Percentiles rank a stretch among this genome's conserved stretches.
phyloP scores from a whole-genome alignment of 164 flowering plant species.

The Sedum album region DNA sequence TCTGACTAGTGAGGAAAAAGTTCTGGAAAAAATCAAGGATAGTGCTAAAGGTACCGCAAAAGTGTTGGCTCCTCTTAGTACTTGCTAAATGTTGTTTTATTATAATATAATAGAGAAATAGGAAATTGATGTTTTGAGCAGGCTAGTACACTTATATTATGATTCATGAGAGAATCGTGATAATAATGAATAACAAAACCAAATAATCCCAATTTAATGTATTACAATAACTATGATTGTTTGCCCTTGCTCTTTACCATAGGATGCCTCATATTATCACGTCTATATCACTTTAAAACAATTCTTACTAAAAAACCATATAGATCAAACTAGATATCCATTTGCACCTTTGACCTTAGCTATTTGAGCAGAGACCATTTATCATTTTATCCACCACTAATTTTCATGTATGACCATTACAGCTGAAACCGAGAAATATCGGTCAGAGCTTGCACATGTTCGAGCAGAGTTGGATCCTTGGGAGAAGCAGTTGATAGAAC shows the following conservation, averaged over 20 bases:
- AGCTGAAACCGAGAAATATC: conserved; percentile 82
- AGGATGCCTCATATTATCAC: background rate
- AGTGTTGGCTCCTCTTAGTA: background rate
- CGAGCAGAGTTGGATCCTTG: conserved; percentile 89
- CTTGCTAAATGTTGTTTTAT: background rate
- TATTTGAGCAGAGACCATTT: background rate
- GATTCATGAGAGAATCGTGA: no score
- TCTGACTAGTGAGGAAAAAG: conserved; percentile 54
- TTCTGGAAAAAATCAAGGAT: conserved; percentile 73
- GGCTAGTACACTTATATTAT: no score
- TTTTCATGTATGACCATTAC: conserved; percentile 11
- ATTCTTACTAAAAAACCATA: background rate
- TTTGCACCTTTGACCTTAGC: background rate
- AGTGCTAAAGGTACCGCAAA: conserved; percentile 53
- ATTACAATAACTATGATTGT: no score
- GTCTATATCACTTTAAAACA: background rate
- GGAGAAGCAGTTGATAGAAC: conserved; percentile 80
- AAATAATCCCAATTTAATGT: no score
- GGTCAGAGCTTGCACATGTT: conserved; percentile 58
- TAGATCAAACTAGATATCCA: background rate
- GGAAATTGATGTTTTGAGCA: no score
- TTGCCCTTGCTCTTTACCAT: background rate
- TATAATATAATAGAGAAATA: no score
- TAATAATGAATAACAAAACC: no score
- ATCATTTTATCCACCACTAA: background rate